Evolutionary conservation across 2,329 filamentous ascomycete genomes (phyloP), one percentile per base, ranked within the genome.

Genomic region (Alternaria incomplexa): DNA sequence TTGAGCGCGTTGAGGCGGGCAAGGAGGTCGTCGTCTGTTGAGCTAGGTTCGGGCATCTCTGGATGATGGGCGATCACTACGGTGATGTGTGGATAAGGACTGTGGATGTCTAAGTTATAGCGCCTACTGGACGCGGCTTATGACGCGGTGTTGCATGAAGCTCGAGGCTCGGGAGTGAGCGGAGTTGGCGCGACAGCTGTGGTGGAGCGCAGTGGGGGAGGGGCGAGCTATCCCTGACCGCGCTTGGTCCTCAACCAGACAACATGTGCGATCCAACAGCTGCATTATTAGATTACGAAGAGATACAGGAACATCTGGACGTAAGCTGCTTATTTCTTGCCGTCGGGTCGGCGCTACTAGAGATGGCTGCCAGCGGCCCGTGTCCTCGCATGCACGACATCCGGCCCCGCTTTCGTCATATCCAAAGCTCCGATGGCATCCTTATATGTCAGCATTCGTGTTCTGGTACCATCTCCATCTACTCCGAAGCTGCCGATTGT

Each of bases 1-100:
- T 83, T 84, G 51, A 85, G 77, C 13, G 83, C 83, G 64, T 85
- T 84, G 36, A 85, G 77, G 52, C 83, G 81, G 20, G 83, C 82
- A 58, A 85, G 81, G 20, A 85, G 80, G 60, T 80, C 75, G 53
- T 81, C 76, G 61, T 84, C 82, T 51, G 55, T 45, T 10, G 69
- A 65, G 43, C 54, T 58, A 25, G 68, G 59, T 13, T 66, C 30
- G 28, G 69, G 55, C 72, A 74, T 73, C 46, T 15, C 44, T 32
- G 17, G 11, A 25, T 25, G 13, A 23, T 43, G 7, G 22, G 17
- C 13, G 5, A 48, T 12, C 22, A 36, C 15, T 10, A 48, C 2
- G 13, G 11, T 36, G 23, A 15, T 28, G 26, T 50, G n/a, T 57
- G 22, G 17, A 32, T 32, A 62, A 45, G 28, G 48, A 44, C 30